Evolutionary conservation across 2,329 filamentous ascomycete species (phyloP).

Genomic region (Exophiala aquamarina): DNA sequence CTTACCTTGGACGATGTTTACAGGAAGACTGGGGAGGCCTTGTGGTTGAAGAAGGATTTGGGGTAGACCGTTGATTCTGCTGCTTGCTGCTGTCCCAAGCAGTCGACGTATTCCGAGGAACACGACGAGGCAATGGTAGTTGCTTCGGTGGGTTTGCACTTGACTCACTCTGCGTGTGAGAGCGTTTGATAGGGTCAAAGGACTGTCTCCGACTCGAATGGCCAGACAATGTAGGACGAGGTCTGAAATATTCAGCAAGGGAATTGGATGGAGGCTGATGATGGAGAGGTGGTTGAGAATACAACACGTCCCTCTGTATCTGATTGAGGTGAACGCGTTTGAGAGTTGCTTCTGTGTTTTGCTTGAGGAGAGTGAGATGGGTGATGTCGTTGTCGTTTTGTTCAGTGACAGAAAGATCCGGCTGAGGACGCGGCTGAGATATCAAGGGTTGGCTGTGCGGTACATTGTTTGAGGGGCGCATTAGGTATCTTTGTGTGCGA

Average conservation of each 20-base stretch:
- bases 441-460: background rate
- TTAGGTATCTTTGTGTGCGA: background rate
- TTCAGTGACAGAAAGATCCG: background rate
- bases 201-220: too few species aligned
- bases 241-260: conserved; percentile 14
- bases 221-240: background rate
- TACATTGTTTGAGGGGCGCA: background rate
- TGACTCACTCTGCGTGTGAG: too few species aligned
- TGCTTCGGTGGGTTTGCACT: too few species aligned
- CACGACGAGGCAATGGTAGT: too few species aligned
- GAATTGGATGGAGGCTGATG: background rate
- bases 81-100: too few species aligned
- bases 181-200: too few species aligned
- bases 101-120: too few species aligned
- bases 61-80: too few species aligned
- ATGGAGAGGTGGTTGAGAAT: background rate
- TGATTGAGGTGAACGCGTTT: conserved; percentile 12
- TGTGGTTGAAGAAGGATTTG: too few species aligned
- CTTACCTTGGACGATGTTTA: conserved; percentile 7
- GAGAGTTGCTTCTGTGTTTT: conserved; percentile 15
- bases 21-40: too few species aligned
- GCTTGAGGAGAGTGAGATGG: conserved; percentile 15
- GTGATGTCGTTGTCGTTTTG: background rate
- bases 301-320: background rate
- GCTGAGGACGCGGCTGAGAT: background rate